Conservation (phyloP, 2,329 filamentous ascomycete genomes). For the Phialophora tarda region DNA sequence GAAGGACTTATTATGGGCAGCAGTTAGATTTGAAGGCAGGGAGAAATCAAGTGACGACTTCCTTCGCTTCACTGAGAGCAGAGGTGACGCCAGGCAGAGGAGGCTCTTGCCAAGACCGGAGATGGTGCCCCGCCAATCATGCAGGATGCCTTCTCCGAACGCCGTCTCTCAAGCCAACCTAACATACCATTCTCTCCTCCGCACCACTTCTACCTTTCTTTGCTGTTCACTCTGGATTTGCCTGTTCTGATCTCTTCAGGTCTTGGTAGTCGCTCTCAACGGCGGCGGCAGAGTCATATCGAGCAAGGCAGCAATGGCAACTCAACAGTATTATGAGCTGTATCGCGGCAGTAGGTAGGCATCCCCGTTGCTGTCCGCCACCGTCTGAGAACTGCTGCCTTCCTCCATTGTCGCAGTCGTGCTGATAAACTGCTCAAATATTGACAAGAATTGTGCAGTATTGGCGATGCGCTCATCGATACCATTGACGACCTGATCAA, state of each 20-base stretch:
- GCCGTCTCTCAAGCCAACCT: neutral
- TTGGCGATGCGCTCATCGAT: slow-evolving; percentile 91
- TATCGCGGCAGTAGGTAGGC: slow-evolving; percentile 95
- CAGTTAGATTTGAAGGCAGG: neutral
- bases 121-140: neutral
- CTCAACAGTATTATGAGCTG: slow-evolving; percentile 78
- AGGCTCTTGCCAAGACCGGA: neutral
- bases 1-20: neutral
- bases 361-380: neutral
- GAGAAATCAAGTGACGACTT: neutral
- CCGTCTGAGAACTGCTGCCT: slow-evolving; percentile 1
- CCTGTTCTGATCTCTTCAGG: neutral
- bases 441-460: slow-evolving; percentile 61
- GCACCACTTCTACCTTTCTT: neutral
- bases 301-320: slow-evolving; percentile 42
- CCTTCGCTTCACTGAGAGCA: neutral
- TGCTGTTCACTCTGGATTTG: neutral
- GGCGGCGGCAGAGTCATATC: neutral
- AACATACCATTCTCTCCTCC: neutral
- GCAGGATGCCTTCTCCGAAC: neutral
- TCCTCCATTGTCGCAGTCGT: neutral
- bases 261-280: neutral
- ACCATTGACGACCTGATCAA: slow-evolving; percentile 97
- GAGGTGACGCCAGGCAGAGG: neutral
- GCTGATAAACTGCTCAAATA: slow-evolving; percentile 18